These are phyloP conservation scores for Torulaspora microellipsoides DNA, from an alignment of 805 yeast genomes.

Conservation along the genomic window DNA sequence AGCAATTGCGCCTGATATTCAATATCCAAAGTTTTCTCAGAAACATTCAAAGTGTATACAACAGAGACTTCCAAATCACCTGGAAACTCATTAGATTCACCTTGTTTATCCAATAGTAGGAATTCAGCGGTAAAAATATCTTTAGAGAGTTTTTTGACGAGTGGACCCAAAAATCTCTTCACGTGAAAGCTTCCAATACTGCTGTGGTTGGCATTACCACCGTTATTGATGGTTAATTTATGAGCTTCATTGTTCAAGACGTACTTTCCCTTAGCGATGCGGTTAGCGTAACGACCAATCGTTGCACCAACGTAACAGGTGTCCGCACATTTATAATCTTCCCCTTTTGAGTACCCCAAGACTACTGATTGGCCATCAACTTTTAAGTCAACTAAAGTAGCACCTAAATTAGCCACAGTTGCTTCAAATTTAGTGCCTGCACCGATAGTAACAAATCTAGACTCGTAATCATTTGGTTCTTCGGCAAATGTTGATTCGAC, in stretches of 20 bases:
- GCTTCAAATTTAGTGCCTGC: constrained; percentile 36
- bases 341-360: constrained; percentile 37
- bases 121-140: constrained; percentile 36
- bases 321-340: constrained; percentile 26
- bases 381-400: constrained; percentile 42
- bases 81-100: constrained; percentile 56
- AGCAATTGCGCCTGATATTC: constrained; percentile 39
- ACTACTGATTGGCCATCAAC: constrained; percentile 40
- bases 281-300: constrained; percentile 62
- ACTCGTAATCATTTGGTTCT: constrained; percentile 22
- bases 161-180: constrained; percentile 52
- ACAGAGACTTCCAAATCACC: constrained; percentile 47
- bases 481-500: constrained; percentile 21
- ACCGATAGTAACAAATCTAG: constrained; percentile 31
- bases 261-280: constrained; percentile 46
- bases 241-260: constrained; percentile 39
- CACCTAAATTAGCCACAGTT: constrained; percentile 47
- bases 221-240: constrained; percentile 42
- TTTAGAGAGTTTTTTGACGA: constrained; percentile 34
- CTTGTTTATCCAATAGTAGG: constrained; percentile 40
- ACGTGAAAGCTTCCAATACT: constrained; percentile 50
- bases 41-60: constrained; percentile 40
- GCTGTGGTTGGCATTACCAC: constrained; percentile 46
- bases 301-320: constrained; percentile 59
- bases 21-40: constrained; percentile 37